Percentiles rank a stretch among this genome's conserved stretches.
phyloP scores from a whole-genome alignment of 768 basidiomycete species.

The Leccinum sublutescens region DNA sequence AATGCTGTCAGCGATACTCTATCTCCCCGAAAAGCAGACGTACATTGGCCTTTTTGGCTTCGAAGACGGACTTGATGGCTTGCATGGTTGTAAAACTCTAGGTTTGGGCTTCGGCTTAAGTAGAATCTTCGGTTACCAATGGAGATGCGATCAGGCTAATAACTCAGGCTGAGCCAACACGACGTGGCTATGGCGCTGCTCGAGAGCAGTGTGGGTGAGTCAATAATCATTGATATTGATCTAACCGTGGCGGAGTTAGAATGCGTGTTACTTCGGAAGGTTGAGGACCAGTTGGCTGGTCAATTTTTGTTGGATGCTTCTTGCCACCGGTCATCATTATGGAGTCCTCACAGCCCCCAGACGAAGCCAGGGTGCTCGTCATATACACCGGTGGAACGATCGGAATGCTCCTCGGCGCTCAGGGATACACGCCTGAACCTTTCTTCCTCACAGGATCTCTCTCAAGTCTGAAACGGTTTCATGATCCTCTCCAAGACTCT shows the following conservation, averaged over 20 bases:
- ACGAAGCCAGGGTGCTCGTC: conserved; percentile 80
- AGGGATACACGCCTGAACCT: conserved; percentile 83
- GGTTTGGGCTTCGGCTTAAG: background rate
- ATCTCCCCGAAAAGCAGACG: background rate
- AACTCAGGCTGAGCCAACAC: too few relatives aligned
- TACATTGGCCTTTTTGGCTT: conserved; percentile 25
- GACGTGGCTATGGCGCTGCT: too few relatives aligned
- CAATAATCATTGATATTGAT: background rate
- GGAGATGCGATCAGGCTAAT: too few relatives aligned
- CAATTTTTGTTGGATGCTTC: background rate
- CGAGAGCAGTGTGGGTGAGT: too few relatives aligned
- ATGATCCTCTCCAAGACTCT: conserved; percentile 87
- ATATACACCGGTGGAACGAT: conserved; percentile 92
- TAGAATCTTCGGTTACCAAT: background rate
- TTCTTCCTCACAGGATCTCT: conserved; percentile 86
- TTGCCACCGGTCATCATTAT: conserved; percentile 31
- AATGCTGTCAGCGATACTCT: conserved; percentile 4
- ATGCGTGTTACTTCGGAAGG: background rate
- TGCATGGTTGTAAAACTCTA: conserved; percentile 13
- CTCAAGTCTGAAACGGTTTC: conserved; percentile 80
- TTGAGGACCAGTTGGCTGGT: background rate
- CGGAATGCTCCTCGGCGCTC: conserved; percentile 77
- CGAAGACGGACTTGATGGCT: conserved; percentile 30
- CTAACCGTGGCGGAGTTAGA: background rate
- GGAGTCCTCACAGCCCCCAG: conserved; percentile 49